Conservation (phyloP, 257 asterid species). For the Agastache rugosa region DNA sequence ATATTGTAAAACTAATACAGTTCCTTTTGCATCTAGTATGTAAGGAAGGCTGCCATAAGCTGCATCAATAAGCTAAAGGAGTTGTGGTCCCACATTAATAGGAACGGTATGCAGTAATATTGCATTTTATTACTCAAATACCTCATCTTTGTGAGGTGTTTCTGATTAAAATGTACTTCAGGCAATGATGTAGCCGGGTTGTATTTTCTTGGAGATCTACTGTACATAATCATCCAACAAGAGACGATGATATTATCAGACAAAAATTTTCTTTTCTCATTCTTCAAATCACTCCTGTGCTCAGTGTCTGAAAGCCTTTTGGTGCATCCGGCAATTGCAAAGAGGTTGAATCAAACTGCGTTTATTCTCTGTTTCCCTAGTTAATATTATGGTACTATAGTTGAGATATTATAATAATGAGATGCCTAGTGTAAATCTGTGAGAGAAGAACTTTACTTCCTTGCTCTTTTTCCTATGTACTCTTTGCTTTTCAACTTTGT, state of each 20-base stretch:
- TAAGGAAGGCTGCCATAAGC: constrained; percentile 75
- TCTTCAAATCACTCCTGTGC: constrained; percentile 70
- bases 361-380: constrained; percentile 21
- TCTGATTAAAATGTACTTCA: constrained; percentile 47
- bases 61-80: constrained; percentile 62
- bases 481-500: neutral
- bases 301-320: constrained; percentile 62
- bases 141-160: constrained; percentile 12
- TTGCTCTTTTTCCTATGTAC: neutral
- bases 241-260: constrained; percentile 82
- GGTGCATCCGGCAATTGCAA: constrained; percentile 60
- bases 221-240: constrained; percentile 66
- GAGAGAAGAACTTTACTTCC: neutral
- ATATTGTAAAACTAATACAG: constrained; percentile 24
- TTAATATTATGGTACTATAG: neutral
- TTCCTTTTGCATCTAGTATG: constrained; percentile 50
- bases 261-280: constrained; percentile 60
- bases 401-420: constrained; percentile 17
- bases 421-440: constrained; percentile 10
- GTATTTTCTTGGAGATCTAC: constrained; percentile 74
- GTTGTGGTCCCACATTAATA: constrained; percentile 51
- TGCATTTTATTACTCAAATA: neutral
- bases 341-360: constrained; percentile 53
- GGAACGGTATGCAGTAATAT: constrained; percentile 54
- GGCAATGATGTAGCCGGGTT: constrained; percentile 52